Conservation (phyloP, 345 rosid species). For the Linum tenue region DNA sequence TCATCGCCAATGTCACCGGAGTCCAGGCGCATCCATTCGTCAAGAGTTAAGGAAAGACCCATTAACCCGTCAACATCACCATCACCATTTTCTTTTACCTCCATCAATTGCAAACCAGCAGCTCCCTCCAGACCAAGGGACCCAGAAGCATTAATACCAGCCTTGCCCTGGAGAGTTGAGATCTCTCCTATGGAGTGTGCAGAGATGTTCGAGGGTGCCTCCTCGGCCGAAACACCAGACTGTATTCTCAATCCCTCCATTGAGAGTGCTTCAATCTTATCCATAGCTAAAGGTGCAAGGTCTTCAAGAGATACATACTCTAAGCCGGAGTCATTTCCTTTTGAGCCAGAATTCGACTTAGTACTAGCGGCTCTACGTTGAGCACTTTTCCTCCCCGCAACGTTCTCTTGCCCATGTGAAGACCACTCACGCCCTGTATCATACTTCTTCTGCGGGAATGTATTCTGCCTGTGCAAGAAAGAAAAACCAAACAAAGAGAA, state of each 20-base stretch:
- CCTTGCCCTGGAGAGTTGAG: conserved; percentile 71
- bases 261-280: conserved; percentile 92
- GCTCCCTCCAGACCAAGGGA: conserved; percentile 74
- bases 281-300: conserved; percentile 95
- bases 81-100: conserved; percentile 39
- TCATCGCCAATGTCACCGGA: conserved; percentile 75
- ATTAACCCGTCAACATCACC: conserved; percentile 67
- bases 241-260: conserved; percentile 91
- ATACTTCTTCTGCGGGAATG: conserved; percentile 26
- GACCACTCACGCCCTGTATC: conserved; percentile 26
- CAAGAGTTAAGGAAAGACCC: conserved; percentile 81
- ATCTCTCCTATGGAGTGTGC: conserved; percentile 58
- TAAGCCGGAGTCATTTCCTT: conserved; percentile 30
- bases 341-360: conserved; percentile 29
- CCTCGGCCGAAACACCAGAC: conserved; percentile 69
- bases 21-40: conserved; percentile 90
- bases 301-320: conserved; percentile 90
- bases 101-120: conserved; percentile 74
- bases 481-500: conserved; percentile 12
- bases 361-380: conserved; percentile 26
- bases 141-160: conserved; percentile 32
- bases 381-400: conserved; percentile 26
- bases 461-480: conserved; percentile 38
- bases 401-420: conserved; percentile 20
- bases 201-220: conserved; percentile 68